phyloP scores from a whole-genome alignment of 106 monocot genomes.

The Dendrobium huoshanense region DNA sequence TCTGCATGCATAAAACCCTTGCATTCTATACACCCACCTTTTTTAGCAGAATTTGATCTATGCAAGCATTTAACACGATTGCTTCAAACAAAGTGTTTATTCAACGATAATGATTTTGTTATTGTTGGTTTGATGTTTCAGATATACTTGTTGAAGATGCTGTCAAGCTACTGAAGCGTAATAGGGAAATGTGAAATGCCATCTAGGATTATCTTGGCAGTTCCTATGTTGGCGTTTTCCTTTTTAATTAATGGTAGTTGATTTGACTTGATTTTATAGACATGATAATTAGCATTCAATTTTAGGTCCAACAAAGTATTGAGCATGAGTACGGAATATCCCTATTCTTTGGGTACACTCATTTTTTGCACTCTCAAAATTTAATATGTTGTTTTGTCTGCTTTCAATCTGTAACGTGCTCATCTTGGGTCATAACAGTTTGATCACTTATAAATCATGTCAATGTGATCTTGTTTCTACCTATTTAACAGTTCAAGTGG shows the following conservation, averaged over 20 bases:
- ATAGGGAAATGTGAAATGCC: conserved; percentile 4
- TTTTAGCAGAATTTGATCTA: background rate
- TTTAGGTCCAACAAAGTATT: background rate
- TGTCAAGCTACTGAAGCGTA: conserved; percentile 1
- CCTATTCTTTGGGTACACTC: background rate
- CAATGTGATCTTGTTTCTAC: background rate
- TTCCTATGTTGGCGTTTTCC: background rate
- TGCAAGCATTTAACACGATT: background rate
- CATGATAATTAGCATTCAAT: background rate
- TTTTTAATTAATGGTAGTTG: background rate
- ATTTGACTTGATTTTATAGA: background rate
- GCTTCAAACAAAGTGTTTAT: background rate
- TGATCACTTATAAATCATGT: background rate
- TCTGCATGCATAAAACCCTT: background rate
- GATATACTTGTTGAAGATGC: conserved; percentile 6
- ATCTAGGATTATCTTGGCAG: background rate
- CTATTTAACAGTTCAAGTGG: background rate
- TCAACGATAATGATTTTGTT: background rate
- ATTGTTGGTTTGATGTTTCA: conserved; percentile 1
- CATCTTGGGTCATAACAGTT: background rate
- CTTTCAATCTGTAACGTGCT: background rate
- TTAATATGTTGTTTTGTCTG: background rate
- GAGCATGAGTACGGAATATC: background rate
- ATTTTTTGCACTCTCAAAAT: background rate
- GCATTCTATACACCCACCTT: background rate